These are phyloP conservation scores for Leishmania guyanensis DNA, from an alignment of 208 protist species.

Conservation along the genomic window DNA sequence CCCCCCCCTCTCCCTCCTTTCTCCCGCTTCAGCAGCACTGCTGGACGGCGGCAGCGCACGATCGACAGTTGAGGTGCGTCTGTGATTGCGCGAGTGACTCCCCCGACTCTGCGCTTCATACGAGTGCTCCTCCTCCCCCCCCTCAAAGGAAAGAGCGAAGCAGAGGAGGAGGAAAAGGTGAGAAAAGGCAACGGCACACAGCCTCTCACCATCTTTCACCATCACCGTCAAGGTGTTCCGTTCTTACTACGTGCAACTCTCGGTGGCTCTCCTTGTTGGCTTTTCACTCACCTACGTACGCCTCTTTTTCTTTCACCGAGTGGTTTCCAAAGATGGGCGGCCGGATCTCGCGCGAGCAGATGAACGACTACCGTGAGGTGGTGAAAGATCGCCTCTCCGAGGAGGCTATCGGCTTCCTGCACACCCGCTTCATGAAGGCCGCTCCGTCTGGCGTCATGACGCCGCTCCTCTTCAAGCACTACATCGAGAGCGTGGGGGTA, in stretches of 20 bases:
- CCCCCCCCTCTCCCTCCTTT: neutral
- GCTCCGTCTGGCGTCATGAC: slow-evolving; percentile 80
- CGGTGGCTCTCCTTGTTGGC: neutral
- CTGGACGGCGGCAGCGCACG: neutral
- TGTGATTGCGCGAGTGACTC: neutral
- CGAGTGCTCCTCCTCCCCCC: neutral
- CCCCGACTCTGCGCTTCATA: neutral
- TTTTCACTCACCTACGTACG: neutral
- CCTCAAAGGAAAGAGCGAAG: neutral
- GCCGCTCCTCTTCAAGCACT: slow-evolving; percentile 74
- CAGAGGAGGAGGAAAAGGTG: neutral
- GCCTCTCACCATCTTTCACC: neutral
- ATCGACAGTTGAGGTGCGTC: neutral
- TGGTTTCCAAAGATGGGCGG: slow-evolving; percentile 58
- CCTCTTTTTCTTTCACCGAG: neutral
- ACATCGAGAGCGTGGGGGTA: slow-evolving; percentile 79
- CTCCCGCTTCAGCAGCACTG: neutral
- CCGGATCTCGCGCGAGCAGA: slow-evolving; percentile 67
- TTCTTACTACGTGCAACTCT: neutral
- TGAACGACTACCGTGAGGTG: slow-evolving; percentile 84
- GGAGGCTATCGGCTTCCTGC: slow-evolving; percentile 82
- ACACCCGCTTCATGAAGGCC: slow-evolving; percentile 75
- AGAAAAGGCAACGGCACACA: neutral
- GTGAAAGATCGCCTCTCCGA: slow-evolving; percentile 84
- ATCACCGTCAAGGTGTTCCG: neutral